Base-by-base conservation (phyloP, 768 basidiomycete genomes). In the Boletus sensibilis region DNA sequence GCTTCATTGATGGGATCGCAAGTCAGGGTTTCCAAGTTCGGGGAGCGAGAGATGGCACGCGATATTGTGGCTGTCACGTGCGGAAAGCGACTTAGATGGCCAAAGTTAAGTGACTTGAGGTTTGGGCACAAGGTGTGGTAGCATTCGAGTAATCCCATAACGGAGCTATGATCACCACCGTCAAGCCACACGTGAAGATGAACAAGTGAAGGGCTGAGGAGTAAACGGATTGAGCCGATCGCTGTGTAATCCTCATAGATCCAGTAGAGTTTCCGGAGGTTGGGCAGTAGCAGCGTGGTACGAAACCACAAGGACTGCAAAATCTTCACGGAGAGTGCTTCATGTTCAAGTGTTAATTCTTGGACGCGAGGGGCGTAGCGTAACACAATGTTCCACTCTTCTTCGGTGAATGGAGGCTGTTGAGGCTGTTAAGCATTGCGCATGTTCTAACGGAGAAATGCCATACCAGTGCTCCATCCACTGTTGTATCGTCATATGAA, bases 181-280 rank as follows among this genome's bases (percentile, higher is more conserved):
- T n/a, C 41, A 18, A 61, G 25, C 39, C 29, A 48, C 16, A 47
- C 40, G 13, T 35, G 9, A 10, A 62, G 55, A 37, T 50, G 42
- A 8, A 40, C 29, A 4, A 60, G 49, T 13, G 58, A 60, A 33
- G 49, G 59, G 44, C 44, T 39, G 49, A 61, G 58, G 25, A 61
- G 39, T 16, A 43, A 29, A 60, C 52, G 58, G 35, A 60, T 52
- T 0, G 18, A 41, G 18, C 34, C 13, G 4, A 53, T 34, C 2
- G 7, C 6, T 7, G 41, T 18, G 27, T 40, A 16, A 14, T 44
- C 51, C 5, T 18, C n/a, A 18, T 42, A 23, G 3, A 4, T 3
- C 60, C 58, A 52, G 16, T 12, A 2, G 2, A 54, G 52, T 33
- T 14, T 40, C 18, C 27, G 38, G 34, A 60, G 57, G 44, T 60